These are phyloP conservation scores for Mycena capillaripes DNA, from an alignment of 768 basidiomycete species.

Conservation along the genomic window DNA sequence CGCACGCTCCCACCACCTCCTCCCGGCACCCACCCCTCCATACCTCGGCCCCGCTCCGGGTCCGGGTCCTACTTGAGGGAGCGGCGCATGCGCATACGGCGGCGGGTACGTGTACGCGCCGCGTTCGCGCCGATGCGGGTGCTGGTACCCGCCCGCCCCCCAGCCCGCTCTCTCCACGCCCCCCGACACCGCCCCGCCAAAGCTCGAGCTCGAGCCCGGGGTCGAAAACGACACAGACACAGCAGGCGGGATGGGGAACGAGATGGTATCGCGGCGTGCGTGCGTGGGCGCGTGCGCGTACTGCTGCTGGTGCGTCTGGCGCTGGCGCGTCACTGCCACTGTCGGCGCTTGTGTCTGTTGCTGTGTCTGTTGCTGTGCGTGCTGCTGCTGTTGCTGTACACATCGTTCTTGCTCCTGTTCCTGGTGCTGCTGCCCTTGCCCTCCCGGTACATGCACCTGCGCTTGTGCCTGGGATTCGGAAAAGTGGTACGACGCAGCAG, in stretches of 20 bases:
- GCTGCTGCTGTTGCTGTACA: background rate
- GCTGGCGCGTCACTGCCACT: background rate
- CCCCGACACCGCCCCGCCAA: constrained; percentile 35
- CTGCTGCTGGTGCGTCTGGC: constrained; percentile 27
- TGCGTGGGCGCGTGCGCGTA: constrained; percentile 33
- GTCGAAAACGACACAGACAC: no score
- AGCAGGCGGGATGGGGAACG: constrained; percentile 43
- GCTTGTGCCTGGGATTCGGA: no score
- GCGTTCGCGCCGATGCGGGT: constrained; percentile 39
- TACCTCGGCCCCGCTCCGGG: constrained; percentile 19
- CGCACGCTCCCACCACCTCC: constrained; percentile 27
- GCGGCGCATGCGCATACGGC: constrained; percentile 11
- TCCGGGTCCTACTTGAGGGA: background rate
- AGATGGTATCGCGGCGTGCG: constrained; percentile 47
- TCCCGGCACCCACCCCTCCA: constrained; percentile 4
- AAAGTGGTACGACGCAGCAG: no score
- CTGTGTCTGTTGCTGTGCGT: background rate
- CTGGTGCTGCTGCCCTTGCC: no score
- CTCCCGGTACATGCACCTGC: no score
- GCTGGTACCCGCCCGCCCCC: constrained; percentile 37
- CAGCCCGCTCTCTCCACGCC: no score
- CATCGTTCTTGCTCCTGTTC: no score
- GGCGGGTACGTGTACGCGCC: constrained; percentile 34
- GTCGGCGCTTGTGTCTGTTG: background rate
- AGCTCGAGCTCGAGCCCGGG: constrained; percentile 17